phyloP scores from a whole-genome alignment of 2,329 filamentous ascomycete genomes.

The Didymella segeticola region DNA sequence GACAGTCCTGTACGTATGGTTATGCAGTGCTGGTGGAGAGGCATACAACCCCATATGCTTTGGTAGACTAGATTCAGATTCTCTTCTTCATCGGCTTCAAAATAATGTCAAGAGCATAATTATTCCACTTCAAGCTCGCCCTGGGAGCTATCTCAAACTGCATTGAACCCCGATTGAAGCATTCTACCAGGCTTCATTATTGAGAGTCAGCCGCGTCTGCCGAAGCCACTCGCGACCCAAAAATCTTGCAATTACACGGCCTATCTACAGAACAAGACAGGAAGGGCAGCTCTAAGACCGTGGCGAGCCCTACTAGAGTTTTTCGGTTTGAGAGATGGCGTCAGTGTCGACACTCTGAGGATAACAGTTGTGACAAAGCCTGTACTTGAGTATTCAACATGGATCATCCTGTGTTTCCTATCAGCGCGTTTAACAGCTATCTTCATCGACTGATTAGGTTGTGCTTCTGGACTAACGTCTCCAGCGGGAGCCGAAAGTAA shows the following conservation, averaged over 20 bases:
- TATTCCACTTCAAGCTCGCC: neutral
- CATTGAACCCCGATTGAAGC: neutral
- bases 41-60: too few species aligned
- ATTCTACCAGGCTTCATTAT: neutral
- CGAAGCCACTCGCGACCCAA: neutral
- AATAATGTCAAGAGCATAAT: too few species aligned
- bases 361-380: neutral
- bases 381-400: neutral
- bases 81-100: neutral
- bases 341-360: neutral
- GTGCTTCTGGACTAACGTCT: neutral
- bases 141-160: neutral
- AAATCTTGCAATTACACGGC: neutral
- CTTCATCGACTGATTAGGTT: neutral
- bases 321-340: neutral
- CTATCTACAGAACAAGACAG: neutral
- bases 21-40: neutral
- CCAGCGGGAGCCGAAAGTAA: constrained; percentile 2
- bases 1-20: neutral
- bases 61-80: too few species aligned
- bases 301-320: neutral
- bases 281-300: neutral
- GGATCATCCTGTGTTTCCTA: neutral
- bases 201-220: neutral
- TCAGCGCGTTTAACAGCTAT: neutral